Conservation (phyloP, 768 basidiomycete species). For the Boletus eberwhitei region DNA sequence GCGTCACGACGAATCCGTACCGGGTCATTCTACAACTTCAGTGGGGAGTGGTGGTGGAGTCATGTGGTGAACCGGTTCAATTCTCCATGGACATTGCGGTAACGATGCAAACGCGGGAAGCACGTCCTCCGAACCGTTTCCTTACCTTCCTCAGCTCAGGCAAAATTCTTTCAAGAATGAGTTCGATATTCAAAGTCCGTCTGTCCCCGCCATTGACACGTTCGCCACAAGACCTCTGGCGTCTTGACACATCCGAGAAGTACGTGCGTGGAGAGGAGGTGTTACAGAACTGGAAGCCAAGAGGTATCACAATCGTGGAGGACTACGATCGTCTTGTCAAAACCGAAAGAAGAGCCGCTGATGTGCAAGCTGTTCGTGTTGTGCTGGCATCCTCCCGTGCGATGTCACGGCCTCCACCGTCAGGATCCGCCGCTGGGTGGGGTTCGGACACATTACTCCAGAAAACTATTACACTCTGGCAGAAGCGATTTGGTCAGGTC, state of each 20-base stretch:
- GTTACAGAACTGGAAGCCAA: slow-evolving; percentile 79
- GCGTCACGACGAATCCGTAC: slow-evolving; percentile 74
- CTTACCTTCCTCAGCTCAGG: slow-evolving; percentile 73
- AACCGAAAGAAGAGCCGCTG: slow-evolving; percentile 73
- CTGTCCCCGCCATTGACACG: slow-evolving; percentile 83
- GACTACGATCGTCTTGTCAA: slow-evolving; percentile 74
- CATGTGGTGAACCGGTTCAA: slow-evolving; percentile 79
- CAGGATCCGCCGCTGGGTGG: slow-evolving; percentile 57
- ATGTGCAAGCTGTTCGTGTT: slow-evolving; percentile 85
- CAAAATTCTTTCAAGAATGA: slow-evolving; percentile 74
- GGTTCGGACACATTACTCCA: slow-evolving; percentile 60
- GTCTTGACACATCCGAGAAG: slow-evolving; percentile 91
- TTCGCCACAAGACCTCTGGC: slow-evolving; percentile 88
- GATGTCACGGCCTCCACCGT: slow-evolving; percentile 42
- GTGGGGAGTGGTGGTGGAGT: slow-evolving; percentile 80
- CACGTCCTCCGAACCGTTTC: slow-evolving; percentile 77
- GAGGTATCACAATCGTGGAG: slow-evolving; percentile 85
- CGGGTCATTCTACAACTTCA: slow-evolving; percentile 75
- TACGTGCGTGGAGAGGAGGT: slow-evolving; percentile 92
- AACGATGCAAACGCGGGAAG: slow-evolving; percentile 79
- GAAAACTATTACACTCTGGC: slow-evolving; percentile 77
- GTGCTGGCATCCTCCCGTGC: slow-evolving; percentile 57
- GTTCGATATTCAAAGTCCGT: slow-evolving; percentile 78
- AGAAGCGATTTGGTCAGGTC: slow-evolving; percentile 80
- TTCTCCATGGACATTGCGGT: slow-evolving; percentile 88